Evolutionary conservation across 495 filamentous ascomycete genomes (phyloP), one percentile per base, ranked within the genome.

Genomic region (Hypoxylon lienhwacheense): DNA sequence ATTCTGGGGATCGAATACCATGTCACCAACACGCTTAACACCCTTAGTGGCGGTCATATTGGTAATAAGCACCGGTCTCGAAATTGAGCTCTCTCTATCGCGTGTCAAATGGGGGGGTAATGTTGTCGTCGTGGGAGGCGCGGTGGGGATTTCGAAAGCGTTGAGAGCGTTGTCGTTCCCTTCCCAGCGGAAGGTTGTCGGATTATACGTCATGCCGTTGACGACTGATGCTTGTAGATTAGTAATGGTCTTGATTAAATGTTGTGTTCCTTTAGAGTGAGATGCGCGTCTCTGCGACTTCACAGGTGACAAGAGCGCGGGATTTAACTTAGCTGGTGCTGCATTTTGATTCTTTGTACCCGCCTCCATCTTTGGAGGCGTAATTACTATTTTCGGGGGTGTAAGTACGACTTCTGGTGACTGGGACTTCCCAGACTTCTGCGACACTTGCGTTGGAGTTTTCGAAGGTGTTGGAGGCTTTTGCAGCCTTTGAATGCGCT

Each of bases 151-250:
- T 21, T 93, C 89, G 66, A 97, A 97, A 7, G 83, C 81, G 31
- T 76, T 77, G 15, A 96, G 73, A 10, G 81, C 81, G 46, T 90
- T 90, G 66, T 97, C 93, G 60, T 98, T 98, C 29, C 93, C 93
- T 73, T 97, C 93, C 93, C 95, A 98, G 20, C 83, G 81, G 63
- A 85, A 91, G 1, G 85, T 85, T 11, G 70, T 66, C 1, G 93
- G 88, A 65, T 98, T 98, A 70, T 95, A 98, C 22, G 79, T 85
- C 93, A 98, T 98, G 43, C 91, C 93, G 62, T 93, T 90, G 47
- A 95, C 80, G 57, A 85, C 91, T 91, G 66, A 47, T 37, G 47
- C 49, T 26, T 61, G 41, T 20, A 34, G 59, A 59, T 63, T 45
- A 68, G 53, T 45, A n/a, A 21, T 37, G 36, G 44, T 31, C 32